Conservation (phyloP, 441 rosid genomes). For the Arabidopsis hybrid region DNA sequence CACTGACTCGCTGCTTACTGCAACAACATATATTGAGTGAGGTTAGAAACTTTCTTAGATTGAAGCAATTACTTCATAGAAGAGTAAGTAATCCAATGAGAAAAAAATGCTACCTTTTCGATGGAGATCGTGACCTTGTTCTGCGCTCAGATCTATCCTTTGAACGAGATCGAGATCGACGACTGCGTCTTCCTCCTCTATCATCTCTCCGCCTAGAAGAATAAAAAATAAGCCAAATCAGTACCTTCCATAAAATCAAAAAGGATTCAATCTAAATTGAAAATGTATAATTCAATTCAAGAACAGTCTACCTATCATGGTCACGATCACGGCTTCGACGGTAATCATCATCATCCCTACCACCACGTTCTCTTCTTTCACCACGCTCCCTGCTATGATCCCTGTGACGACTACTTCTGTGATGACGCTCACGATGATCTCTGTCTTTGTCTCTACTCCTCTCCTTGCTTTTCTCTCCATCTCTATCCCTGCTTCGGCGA, state of each 20-base stretch:
- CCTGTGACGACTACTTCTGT: slow-evolving; percentile 67
- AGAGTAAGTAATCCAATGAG: neutral
- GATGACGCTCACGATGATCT: slow-evolving; percentile 59
- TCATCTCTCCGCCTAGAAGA: slow-evolving; percentile 73
- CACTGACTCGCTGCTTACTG: slow-evolving; percentile 87
- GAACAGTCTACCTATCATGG: slow-evolving; percentile 58
- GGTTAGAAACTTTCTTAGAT: slow-evolving; percentile 2
- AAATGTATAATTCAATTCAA: neutral
- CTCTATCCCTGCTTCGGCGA: slow-evolving; percentile 54
- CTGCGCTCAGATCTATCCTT: slow-evolving; percentile 65
- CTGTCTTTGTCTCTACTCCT: slow-evolving; percentile 49
- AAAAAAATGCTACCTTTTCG: slow-evolving; percentile 69
- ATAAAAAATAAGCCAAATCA: neutral
- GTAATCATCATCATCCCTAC: slow-evolving; percentile 73
- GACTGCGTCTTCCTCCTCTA: slow-evolving; percentile 74
- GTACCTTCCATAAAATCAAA: neutral
- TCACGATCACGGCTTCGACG: slow-evolving; percentile 69
- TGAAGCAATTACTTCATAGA: neutral
- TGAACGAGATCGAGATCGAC: slow-evolving; percentile 63
- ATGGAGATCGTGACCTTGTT: slow-evolving; percentile 47
- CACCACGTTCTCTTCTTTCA: slow-evolving; percentile 79
- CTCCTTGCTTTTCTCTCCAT: slow-evolving; percentile 54
- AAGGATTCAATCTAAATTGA: neutral
- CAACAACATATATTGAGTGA: slow-evolving; percentile 43
- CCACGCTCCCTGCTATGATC: slow-evolving; percentile 67